Evolutionary conservation across 805 yeast genomes (phyloP), one percentile per base, ranked within the genome.

Genomic region (Lachancea fermentati): DNA sequence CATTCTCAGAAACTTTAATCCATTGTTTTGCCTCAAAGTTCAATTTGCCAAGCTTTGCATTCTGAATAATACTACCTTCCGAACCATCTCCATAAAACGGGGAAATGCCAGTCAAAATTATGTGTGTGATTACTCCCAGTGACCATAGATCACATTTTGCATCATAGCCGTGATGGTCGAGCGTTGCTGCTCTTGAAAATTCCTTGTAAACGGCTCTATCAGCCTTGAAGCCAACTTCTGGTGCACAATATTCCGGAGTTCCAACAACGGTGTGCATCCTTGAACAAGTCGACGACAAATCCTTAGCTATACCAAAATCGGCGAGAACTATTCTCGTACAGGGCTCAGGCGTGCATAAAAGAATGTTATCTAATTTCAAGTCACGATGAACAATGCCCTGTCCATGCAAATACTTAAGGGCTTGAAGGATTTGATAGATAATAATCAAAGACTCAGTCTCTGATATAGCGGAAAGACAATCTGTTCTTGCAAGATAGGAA

Each of bases 221-320:
- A 7, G 56, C 54, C 33, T 59, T 66, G 38, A 75, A 66, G 1
- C 80, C 77, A 8, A 81, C 77, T 50, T 81, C 87, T 0, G 88
- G 88, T 1, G 88, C 87, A 42, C 79, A 72, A 50, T 81, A 81
- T 52, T 81, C 87, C 0, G 81, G 78, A 0, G 87, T 81, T 2
- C 81, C 81, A 1, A 74, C 79, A 0, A 73, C 65, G 0, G 81
- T 71, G 30, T 63, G 66, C 67, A 74, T 69, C 40, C 78, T 57
- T 42, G 63, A 51, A 19, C 44, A 58, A 2, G 61, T 54, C 0
- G 52, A 37, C 5, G 55, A 46, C 14, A 55, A 30, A 12, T 59
- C 51, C 48, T 66, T 70, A 2, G 78, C 75, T 30, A 72, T 71
- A 0, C 89, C 89, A 60, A 83, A 82, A 60, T 83, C 91, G 7